Evolutionary conservation across 2,329 filamentous ascomycete species (phyloP), one percentile per base, ranked within the genome.

Genomic region (Colletotrichum spinosum): DNA sequence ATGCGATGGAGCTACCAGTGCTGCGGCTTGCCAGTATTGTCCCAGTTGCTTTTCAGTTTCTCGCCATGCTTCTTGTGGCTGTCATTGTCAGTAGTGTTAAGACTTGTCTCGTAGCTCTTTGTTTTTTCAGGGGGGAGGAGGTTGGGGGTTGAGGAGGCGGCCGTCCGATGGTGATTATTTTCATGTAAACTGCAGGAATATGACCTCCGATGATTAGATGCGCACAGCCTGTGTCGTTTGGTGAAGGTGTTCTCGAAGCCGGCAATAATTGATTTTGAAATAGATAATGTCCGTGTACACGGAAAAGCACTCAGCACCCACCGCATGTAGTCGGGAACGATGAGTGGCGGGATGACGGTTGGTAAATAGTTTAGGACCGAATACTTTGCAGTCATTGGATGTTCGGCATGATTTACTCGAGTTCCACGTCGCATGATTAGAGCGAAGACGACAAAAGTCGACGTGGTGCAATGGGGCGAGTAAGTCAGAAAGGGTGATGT

Each of bases 171-270:
- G 25, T 39, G n/a, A 13, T 11, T 25, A 25, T 5, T 44, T 35
- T 33, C 37, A 54, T 33, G n/a, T 42, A 8, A 13, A 41, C 13
- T 60, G 55, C 60, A 44, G 58, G 48, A 49, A 60, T 44, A 54
- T 50, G 56, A 60, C 50, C 50, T 56, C 55, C 9, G 11, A 17
- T 60, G 44, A 51, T 51, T 60, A 51, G 41, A 11, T 55, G 50
- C 51, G 50, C 50, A 60, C 56, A 65, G 56, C 33, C 56, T 54
- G 50, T 9, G 50, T 44, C 49, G 25, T 50, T 15, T 44, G 50
- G 61, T 55, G 56, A 45, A 60, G 13, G 39, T 45, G 38, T 25
- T 55, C 56, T 64, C 50, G 56, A 64, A 60, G 55, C 13, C 38
- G 33, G 13, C 10, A 50, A 15, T 37, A 46, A 4, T 25, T 25